Conservation (phyloP, 176 grass and related monocot genomes). For the Cymbopogon citratus region DNA sequence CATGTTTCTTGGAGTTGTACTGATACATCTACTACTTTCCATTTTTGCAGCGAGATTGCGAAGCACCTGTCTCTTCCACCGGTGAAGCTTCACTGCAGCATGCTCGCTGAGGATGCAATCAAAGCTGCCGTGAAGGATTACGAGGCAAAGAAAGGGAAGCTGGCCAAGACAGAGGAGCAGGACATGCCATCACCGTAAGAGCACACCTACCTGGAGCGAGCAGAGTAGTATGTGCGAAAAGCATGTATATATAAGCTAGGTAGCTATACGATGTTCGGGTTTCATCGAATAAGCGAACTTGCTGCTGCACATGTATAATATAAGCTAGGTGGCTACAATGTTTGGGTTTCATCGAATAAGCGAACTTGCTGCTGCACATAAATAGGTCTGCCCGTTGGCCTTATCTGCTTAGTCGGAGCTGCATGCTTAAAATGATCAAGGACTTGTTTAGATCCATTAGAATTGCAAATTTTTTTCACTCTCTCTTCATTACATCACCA, state of each 20-base stretch:
- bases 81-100: conserved; percentile 97
- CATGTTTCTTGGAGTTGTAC: neutral
- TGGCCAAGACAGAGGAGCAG: neutral
- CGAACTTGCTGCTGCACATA: neutral
- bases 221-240: neutral
- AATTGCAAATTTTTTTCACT: too few species aligned
- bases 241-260: neutral
- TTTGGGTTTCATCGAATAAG: neutral
- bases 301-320: neutral
- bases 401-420: too few species aligned
- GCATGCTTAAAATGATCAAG: too few species aligned
- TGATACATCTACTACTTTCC: neutral
- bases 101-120: conserved; percentile 95
- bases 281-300: neutral
- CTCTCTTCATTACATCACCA: too few species aligned
- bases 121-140: conserved; percentile 88
- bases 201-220: neutral
- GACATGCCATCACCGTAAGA: neutral
- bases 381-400: too few species aligned
- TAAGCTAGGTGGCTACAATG: neutral
- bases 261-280: neutral
- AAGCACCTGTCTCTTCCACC: conserved; percentile 87
- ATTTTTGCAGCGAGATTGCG: conserved; percentile 63
- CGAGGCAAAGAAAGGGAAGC: conserved; percentile 57
- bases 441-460: too few species aligned